Conservation (phyloP, 768 basidiomycete genomes). For the Lactarius indigo region DNA sequence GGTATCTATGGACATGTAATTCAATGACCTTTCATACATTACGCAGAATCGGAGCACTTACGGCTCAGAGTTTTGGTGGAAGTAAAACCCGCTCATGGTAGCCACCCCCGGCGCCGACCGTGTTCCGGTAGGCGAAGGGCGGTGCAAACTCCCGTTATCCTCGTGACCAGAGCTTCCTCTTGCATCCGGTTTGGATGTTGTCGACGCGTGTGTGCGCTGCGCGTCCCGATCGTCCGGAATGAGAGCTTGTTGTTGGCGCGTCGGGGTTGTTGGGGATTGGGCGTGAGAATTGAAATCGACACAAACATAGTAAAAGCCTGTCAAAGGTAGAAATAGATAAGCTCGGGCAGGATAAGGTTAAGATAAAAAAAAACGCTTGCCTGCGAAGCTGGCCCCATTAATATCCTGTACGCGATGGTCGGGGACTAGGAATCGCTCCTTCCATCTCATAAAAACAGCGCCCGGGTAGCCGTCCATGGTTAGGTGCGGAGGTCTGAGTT, state of each 20-base stretch:
- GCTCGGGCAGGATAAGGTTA: background rate
- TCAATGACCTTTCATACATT: background rate
- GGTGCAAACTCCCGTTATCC: constrained; percentile 34
- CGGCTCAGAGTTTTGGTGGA: constrained; percentile 91
- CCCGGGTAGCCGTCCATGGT: constrained; percentile 79
- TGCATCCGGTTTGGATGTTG: constrained; percentile 30
- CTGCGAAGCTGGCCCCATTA: constrained; percentile 92
- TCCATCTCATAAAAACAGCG: constrained; percentile 94
- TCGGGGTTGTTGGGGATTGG: constrained; percentile 35
- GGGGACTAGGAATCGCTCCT: constrained; percentile 94
- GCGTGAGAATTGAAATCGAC: constrained; percentile 81
- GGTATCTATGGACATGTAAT: constrained; percentile 54
- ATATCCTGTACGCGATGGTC: constrained; percentile 93
- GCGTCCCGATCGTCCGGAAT: constrained; percentile 30
- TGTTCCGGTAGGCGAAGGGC: constrained; percentile 48
- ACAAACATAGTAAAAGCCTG: constrained; percentile 94
- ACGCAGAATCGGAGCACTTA: constrained; percentile 38
- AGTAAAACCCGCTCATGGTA: constrained; percentile 89
- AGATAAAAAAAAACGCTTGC: constrained; percentile 36
- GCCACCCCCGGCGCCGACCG: constrained; percentile 51
- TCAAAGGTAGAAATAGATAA: constrained; percentile 5
- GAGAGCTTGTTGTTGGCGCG: constrained; percentile 36
- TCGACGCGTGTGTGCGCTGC: background rate
- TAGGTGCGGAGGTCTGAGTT: constrained; percentile 72
- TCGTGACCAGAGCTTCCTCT: constrained; percentile 29